phyloP scores from a whole-genome alignment of 345 rosid species.

The Hypericum perforatum region DNA sequence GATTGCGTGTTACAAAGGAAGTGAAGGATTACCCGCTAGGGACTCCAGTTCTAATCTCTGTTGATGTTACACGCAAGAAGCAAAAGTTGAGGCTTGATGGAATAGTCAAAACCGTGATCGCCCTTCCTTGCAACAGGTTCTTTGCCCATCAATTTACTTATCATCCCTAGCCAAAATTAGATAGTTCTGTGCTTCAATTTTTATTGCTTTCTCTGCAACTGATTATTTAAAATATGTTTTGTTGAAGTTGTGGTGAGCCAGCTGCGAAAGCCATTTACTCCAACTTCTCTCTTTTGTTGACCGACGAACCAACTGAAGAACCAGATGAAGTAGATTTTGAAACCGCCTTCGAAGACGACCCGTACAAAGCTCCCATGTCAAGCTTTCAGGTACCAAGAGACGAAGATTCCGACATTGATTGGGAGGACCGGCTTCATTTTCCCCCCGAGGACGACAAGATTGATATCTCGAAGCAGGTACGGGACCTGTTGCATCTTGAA shows the following conservation, averaged over 20 bases:
- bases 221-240: neutral
- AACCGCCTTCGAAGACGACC: constrained; percentile 25
- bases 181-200: neutral
- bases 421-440: constrained; percentile 74
- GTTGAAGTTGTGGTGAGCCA: constrained; percentile 61
- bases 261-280: constrained; percentile 64
- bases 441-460: constrained; percentile 55
- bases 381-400: constrained; percentile 20
- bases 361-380: constrained; percentile 17
- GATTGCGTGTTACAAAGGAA: constrained; percentile 74
- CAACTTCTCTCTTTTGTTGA: constrained; percentile 62
- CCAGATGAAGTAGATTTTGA: constrained; percentile 59
- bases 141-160: neutral
- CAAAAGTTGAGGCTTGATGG: constrained; percentile 82
- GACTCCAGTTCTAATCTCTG: constrained; percentile 83
- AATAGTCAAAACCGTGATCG: constrained; percentile 64
- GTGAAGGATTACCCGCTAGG: constrained; percentile 79
- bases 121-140: constrained; percentile 76
- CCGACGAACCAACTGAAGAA: constrained; percentile 60
- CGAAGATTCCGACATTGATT: constrained; percentile 56
- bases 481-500: constrained; percentile 79
- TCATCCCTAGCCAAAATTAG: neutral
- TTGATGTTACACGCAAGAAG: constrained; percentile 73
- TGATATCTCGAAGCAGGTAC: constrained; percentile 72
- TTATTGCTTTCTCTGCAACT: neutral